Conservation (phyloP, 441 rosid species). For the Syzygium malaccense region DNA sequence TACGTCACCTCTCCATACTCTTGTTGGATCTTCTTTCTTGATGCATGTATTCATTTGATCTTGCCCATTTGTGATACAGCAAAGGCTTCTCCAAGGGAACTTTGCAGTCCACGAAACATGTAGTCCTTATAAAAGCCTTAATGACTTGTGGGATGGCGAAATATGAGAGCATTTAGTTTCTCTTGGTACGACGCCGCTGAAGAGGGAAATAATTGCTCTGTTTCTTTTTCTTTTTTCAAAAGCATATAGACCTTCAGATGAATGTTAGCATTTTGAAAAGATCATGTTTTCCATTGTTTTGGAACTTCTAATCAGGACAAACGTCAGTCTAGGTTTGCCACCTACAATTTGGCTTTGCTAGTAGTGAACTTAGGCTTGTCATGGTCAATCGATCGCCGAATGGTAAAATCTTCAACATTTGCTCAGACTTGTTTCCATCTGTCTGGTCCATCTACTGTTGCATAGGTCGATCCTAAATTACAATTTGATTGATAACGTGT, state of each 20-base stretch:
- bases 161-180: conserved; percentile 16
- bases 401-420: background rate
- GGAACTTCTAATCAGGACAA: background rate
- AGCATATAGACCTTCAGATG: background rate
- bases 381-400: background rate
- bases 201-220: background rate
- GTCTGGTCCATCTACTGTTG: background rate
- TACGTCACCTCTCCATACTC: background rate
- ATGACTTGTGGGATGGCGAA: conserved; percentile 56
- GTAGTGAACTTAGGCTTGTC: background rate
- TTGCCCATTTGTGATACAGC: conserved; percentile 18
- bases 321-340: background rate
- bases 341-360: background rate
- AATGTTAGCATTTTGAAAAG: background rate
- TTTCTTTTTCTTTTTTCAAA: background rate
- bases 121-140: conserved; percentile 46
- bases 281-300: background rate
- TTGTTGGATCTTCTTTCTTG: background rate
- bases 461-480: background rate
- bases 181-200: background rate
- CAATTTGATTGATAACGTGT: background rate
- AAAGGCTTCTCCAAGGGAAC: conserved; percentile 50
- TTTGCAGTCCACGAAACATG: conserved; percentile 33
- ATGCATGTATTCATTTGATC: background rate
- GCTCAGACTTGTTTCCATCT: background rate